Evolutionary conservation across 768 basidiomycete genomes (phyloP).

Genomic region (Dacryopinax primogenitus): DNA sequence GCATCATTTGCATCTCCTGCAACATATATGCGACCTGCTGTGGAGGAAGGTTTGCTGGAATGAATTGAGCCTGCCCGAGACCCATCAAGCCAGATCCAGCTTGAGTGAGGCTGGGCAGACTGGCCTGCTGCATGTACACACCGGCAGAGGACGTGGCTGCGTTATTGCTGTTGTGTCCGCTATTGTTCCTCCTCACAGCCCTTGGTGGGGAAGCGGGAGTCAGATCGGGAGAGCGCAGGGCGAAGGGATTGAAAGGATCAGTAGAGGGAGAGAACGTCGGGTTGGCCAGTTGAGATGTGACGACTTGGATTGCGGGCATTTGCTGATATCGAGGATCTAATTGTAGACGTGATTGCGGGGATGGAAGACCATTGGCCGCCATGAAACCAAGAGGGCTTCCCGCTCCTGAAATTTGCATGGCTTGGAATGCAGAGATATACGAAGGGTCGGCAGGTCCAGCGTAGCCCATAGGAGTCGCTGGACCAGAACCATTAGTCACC

Average conservation of each 20-base stretch:
- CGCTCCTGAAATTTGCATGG: conserved; percentile 1
- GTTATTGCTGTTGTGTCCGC: not conserved
- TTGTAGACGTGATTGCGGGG: conserved; percentile 2
- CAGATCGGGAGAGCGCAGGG: conserved; percentile 15
- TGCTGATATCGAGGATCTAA: conserved; percentile 9
- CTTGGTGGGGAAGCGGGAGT: not conserved
- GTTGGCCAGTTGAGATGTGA: conserved; percentile 6
- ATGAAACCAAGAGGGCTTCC: conserved; percentile 2
- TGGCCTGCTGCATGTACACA: not conserved
- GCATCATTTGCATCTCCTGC: conserved; percentile 9
- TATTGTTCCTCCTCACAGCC: conserved; percentile 2
- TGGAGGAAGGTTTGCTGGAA: conserved; percentile 1
- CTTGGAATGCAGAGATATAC: conserved; percentile 7
- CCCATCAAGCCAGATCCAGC: conserved; percentile 6
- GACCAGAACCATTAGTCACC: not conserved
- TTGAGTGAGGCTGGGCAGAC: conserved; percentile 5
- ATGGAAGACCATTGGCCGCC: not conserved
- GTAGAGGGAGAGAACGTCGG: conserved; percentile 37
- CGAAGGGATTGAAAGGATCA: conserved; percentile 49
- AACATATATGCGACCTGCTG: conserved; percentile 8
- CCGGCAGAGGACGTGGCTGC: not conserved
- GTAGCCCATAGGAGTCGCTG: not conserved
- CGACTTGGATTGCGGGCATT: conserved; percentile 8
- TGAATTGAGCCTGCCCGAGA: conserved; percentile 1
- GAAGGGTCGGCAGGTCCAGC: conserved; percentile 5